Evolutionary conservation across 1,284 basidiomycete species (phyloP).

Genomic region (Cryptococcus sp.): DNA sequence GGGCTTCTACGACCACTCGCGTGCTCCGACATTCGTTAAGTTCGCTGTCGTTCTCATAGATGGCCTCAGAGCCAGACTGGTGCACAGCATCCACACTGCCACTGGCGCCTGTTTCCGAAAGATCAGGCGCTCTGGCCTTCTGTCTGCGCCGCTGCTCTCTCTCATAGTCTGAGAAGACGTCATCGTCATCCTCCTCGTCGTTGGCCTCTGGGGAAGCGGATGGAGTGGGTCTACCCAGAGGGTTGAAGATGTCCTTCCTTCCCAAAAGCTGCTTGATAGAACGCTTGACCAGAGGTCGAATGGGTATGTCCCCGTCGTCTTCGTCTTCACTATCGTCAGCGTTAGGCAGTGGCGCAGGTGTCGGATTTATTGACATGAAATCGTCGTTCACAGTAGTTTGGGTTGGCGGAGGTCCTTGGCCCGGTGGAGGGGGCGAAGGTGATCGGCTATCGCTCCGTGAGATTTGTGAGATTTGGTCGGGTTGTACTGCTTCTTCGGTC

Average conservation of each 20-base stretch:
- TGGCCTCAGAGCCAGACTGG: not conserved
- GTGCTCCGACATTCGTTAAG: not conserved
- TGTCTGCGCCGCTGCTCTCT: constrained; percentile 11
- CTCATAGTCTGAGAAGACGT: constrained; percentile 29
- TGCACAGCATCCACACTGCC: not conserved
- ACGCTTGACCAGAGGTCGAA: constrained; percentile 1
- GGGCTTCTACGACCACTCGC: not conserved
- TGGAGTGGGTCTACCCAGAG: constrained; percentile 8
- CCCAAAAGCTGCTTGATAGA: not conserved
- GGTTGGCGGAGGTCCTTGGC: not conserved
- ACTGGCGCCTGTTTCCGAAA: not conserved
- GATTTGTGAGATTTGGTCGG: not conserved
- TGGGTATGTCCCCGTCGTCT: constrained; percentile 6
- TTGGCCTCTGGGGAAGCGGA: constrained; percentile 6
- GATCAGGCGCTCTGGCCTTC: not conserved
- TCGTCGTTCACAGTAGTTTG: not conserved
- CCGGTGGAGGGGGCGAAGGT: not conserved
- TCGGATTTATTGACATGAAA: not conserved
- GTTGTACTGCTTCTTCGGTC: too few relatives aligned
- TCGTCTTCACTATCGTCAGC: constrained; percentile 14
- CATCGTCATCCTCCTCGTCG: constrained; percentile 15
- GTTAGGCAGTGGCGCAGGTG: not conserved
- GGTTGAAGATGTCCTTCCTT: constrained; percentile 12
- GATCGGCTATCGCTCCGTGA: not conserved
- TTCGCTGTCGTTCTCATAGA: not conserved